Evolutionary conservation across 73 alveolate species (phyloP).

Genomic region (Paramecium pentaurelia): DNA sequence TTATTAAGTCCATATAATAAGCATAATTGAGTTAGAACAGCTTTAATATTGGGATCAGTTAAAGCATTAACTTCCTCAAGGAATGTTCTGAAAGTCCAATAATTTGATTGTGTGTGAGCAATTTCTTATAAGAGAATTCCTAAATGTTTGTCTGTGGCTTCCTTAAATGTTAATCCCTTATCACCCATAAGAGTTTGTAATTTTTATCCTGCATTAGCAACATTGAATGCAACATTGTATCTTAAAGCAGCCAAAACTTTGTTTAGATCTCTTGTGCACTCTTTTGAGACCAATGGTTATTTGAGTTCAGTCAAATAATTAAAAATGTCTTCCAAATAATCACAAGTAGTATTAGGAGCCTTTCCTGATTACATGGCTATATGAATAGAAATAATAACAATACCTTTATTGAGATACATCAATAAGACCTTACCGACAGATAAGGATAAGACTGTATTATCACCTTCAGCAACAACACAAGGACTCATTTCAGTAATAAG

Average conservation of each 20-base stretch:
- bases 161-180: constrained; percentile 51
- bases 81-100: constrained; percentile 51
- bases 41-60: neutral
- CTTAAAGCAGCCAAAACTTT: neutral
- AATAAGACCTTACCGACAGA: constrained; percentile 34
- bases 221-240: constrained; percentile 45
- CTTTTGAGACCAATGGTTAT: neutral
- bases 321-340: constrained; percentile 36
- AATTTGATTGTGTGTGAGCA: constrained; percentile 38
- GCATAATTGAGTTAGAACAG: constrained; percentile 19
- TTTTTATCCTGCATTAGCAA: constrained; percentile 40
- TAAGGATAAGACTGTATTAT: constrained; percentile 52
- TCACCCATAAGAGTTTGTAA: constrained; percentile 33
- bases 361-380: constrained; percentile 45
- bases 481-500: constrained; percentile 56
- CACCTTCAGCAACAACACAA: constrained; percentile 57
- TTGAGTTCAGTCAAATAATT: constrained; percentile 12
- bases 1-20: constrained; percentile 55
- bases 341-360: constrained; percentile 18
- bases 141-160: constrained; percentile 46
- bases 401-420: constrained; percentile 49
- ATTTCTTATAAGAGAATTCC: constrained; percentile 51
- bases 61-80: constrained; percentile 1
- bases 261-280: neutral
- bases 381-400: neutral